Evolutionary conservation across 805 yeast genomes (phyloP), one percentile per base, ranked within the genome.

Genomic region (Wickerhamomyces xylosicus): DNA sequence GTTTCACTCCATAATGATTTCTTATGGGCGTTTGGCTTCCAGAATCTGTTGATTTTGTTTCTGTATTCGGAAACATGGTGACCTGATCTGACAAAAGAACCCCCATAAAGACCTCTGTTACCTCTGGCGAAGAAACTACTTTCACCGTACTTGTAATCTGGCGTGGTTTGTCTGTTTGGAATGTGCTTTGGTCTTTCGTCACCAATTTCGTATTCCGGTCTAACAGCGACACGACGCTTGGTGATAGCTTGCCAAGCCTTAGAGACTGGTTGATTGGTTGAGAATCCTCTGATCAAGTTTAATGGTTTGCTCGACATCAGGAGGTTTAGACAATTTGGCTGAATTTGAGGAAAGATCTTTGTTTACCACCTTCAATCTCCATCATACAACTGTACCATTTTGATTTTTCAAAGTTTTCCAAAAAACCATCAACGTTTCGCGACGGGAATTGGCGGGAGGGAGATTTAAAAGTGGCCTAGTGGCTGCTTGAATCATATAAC

Each of bases 21-120:
- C 45, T 66, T 72, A 35, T 82, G 77, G 34, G 87, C 77, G 61
- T 92, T 92, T 31, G 95, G 95, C 48, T 71, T 62, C 78, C 92
- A 90, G 53, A 92, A 70, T 58, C 82, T 72, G 43, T 77, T 76
- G 54, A 78, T 79, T 63, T 84, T 85, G 40, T 72, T 70, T 38
- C 78, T 77, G 53, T 73, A 67, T 56, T 86, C 95, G 14, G 95
- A 76, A 42, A 89, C 71, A 41, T 75, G 73, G 60, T 85, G 75
- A 49, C 95, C 94, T 46, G 77, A 71, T 47, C 75, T 77, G 37
- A 85, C 73, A 54, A 80, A 81, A 40, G 83, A 74, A 14, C 96
- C 98, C 19, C 97, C 99, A 57, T 74, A 90, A 33, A 92, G 69
- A 5, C 97, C 98, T 37, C 79, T 65, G 58, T 90, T 85, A 49